Conservation (phyloP, 2,329 filamentous ascomycete species). For the Trichoderma atrobrunneum region DNA sequence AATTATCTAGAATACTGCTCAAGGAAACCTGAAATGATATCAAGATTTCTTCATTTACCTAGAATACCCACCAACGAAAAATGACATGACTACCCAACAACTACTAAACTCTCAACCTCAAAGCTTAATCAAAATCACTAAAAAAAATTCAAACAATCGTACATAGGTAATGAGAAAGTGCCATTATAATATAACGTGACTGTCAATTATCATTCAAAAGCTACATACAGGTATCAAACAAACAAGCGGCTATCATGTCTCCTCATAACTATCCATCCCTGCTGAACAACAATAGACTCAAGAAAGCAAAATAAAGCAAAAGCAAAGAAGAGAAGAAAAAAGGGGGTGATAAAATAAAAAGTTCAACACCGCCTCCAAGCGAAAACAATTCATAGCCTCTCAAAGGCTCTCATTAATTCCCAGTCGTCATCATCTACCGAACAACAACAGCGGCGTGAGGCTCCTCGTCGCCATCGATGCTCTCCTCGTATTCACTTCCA, state of each 20-base stretch:
- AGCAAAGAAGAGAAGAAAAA: neutral
- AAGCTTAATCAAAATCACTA: too few species aligned
- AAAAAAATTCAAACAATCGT: too few species aligned
- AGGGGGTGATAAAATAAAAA: neutral
- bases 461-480: conserved; percentile 13
- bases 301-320: neutral
- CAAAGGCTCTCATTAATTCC: neutral
- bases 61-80: too few species aligned
- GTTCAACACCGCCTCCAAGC: neutral
- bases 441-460: conserved; percentile 9
- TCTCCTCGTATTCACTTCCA: conserved; percentile 37
- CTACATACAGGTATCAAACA: conserved; percentile 19
- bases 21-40: too few species aligned
- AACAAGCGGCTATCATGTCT: conserved; percentile 18
- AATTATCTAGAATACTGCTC: too few species aligned
- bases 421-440: neutral
- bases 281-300: neutral
- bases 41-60: too few species aligned
- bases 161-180: neutral
- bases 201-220: conserved; percentile 14
- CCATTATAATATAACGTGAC: neutral
- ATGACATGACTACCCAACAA: too few species aligned
- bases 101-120: too few species aligned
- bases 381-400: neutral
- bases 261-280: conserved; percentile 18